Evolutionary conservation across 768 basidiomycete species (phyloP), one percentile per base, ranked within the genome.

Genomic region (Leccinum arenicola): DNA sequence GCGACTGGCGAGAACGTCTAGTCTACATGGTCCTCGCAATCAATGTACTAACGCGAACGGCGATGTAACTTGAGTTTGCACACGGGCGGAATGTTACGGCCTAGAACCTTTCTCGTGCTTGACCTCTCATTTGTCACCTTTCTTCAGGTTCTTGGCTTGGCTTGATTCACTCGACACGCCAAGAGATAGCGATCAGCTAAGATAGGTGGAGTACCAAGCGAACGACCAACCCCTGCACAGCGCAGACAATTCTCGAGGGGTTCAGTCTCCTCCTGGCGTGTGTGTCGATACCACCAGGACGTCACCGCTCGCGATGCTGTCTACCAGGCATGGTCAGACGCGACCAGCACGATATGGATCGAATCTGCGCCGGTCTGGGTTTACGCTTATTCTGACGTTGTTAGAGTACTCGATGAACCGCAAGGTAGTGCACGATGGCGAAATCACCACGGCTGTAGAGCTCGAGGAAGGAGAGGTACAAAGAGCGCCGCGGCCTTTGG

Each of bases 301-400:
- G 72, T 79, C 7, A 65, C 66, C 11, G 68, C 77, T 29, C 84
- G 84, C 14, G 64, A 75, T 36, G 75, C 77, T 40, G 73, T 89
- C 8, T 78, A 86, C 33, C 76, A 87, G 55, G 87, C 86, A 0
- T 90, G 84, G 72, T 80, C 88, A 14, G 73, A 78, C 33, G 82
- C 87, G 2, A 84, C 90, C 45, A 78, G 78, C 64, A 74, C 64
- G 50, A 86, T 91, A 48, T 91, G 89, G 88, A 61, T 85, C 45
- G 82, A 85, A 23, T 78, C 78, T 70, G 83, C 84, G 11, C 86
- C 88, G 0, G 70, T 89, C 80, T 14, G 85, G 82, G 12, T 75
- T 76, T 45, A 76, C 80, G 27, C 78, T 88, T 64, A 62, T 88
- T 23, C 61, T 80, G 59, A 67, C 81, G 14, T 66, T 89, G 25